Percentiles rank a stretch among this genome's conserved stretches.
These are phyloP conservation scores for Fraxinus dipetala DNA, from an alignment of 305 asterid genomes.

Conservation along the genomic window DNA sequence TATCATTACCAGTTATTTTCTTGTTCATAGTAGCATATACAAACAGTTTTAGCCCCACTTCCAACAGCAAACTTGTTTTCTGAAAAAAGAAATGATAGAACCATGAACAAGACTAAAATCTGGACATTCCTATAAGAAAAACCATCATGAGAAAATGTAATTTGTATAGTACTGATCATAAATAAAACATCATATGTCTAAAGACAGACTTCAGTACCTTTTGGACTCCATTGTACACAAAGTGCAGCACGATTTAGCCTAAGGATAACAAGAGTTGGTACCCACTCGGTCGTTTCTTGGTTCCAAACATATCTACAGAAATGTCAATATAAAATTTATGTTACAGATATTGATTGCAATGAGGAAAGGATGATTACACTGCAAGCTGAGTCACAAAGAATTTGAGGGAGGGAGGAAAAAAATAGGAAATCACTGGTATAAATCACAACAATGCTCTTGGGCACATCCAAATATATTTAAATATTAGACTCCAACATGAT, in stretches of 20 bases:
- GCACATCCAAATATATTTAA: not conserved
- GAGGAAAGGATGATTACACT: constrained; percentile 19
- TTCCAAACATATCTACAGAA: constrained; percentile 84
- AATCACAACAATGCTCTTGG: not conserved
- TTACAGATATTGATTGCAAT: not conserved
- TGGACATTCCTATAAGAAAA: constrained; percentile 2
- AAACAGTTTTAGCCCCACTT: constrained; percentile 99
- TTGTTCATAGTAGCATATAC: constrained; percentile 97
- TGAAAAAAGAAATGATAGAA: constrained; percentile 36
- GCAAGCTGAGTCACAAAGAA: constrained; percentile 6
- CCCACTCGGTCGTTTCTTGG: constrained; percentile 79
- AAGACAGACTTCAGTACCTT: constrained; percentile 49
- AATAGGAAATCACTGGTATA: constrained; percentile 4
- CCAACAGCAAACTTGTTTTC: constrained; percentile 99
- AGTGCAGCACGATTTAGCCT: constrained; percentile 98
- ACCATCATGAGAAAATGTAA: not conserved
- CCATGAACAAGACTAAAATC: constrained; percentile 23
- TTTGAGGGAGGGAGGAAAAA: constrained; percentile 10
- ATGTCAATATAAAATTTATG: constrained; percentile 14
- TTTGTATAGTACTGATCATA: not conserved
- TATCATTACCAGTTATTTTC: constrained; percentile 87
- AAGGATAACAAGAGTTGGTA: constrained; percentile 95
- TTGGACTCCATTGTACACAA: constrained; percentile 99
- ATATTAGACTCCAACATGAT: not conserved
- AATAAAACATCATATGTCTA: not conserved